Evolutionary conservation across 1,284 basidiomycete genomes (phyloP).

Genomic region (Pisolithus thermaeus): DNA sequence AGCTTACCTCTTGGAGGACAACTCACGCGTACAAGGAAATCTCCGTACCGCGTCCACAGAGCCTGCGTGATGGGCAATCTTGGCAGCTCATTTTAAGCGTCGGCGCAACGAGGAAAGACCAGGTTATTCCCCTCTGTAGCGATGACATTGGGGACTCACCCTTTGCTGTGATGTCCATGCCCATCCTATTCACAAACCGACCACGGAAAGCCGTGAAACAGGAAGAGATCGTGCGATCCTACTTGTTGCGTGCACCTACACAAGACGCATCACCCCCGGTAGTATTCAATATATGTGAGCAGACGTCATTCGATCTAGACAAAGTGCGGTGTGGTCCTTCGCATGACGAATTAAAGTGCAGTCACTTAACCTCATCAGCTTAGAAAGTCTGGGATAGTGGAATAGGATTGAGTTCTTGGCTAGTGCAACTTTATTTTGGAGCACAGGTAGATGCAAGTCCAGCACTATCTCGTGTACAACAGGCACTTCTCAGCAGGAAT

Average conservation of each 20-base stretch:
- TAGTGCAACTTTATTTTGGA: constrained; percentile 35
- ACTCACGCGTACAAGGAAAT: constrained; percentile 69
- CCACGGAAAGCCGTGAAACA: constrained; percentile 46
- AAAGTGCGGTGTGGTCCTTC: constrained; percentile 50
- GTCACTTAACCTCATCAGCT: constrained; percentile 14
- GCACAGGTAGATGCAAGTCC: not conserved
- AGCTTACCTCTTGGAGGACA: constrained; percentile 67
- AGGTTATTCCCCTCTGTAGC: constrained; percentile 32
- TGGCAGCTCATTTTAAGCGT: constrained; percentile 63
- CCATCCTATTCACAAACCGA: constrained; percentile 44
- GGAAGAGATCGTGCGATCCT: constrained; percentile 62
- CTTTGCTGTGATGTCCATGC: constrained; percentile 62
- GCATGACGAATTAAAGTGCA: not conserved
- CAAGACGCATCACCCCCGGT: constrained; percentile 12
- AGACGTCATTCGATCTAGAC: constrained; percentile 84
- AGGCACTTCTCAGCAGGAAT: constrained; percentile 35
- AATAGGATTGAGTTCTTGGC: constrained; percentile 73
- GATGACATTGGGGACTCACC: constrained; percentile 35
- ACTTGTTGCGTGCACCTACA: constrained; percentile 31
- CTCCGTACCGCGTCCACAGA: constrained; percentile 54
- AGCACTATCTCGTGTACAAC: constrained; percentile 15
- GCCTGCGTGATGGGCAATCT: constrained; percentile 43
- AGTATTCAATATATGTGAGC: constrained; percentile 58
- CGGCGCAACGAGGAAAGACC: constrained; percentile 15
- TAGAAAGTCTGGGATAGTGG: constrained; percentile 95